phyloP scores from a whole-genome alignment of 1,284 basidiomycete genomes.

The Cerioporus squamosus region DNA sequence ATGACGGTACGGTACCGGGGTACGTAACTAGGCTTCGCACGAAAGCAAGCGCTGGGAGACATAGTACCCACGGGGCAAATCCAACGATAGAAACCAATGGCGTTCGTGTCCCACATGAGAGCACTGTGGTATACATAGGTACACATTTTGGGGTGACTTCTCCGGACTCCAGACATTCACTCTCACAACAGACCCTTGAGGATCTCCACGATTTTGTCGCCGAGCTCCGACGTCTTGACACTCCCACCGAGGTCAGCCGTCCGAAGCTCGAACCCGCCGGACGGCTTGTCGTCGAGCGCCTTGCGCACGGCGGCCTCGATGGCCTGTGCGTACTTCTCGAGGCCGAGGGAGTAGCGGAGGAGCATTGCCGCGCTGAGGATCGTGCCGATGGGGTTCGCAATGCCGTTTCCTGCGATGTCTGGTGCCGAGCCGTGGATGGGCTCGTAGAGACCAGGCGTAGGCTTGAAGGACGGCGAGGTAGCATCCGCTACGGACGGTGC shows the following conservation, averaged over 20 bases:
- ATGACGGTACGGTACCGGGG: no score
- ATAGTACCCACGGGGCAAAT: no score
- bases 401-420: slow-evolving; percentile 93
- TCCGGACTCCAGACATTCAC: no score
- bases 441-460: slow-evolving; percentile 90
- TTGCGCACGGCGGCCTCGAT: slow-evolving; percentile 91
- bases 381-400: slow-evolving; percentile 97
- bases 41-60: no score
- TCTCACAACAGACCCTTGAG: slow-evolving; percentile 65
- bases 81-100: no score
- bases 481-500: slow-evolving; percentile 73
- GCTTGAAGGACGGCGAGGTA: slow-evolving; percentile 67
- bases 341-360: slow-evolving; percentile 91
- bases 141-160: background rate
- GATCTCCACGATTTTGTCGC: slow-evolving; percentile 83
- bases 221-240: slow-evolving; percentile 78
- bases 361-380: slow-evolving; percentile 97
- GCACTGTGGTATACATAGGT: slow-evolving; percentile 1
- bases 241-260: slow-evolving; percentile 91
- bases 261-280: slow-evolving; percentile 81
- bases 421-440: slow-evolving; percentile 97
- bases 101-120: background rate
- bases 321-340: slow-evolving; percentile 81
- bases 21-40: no score
- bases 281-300: slow-evolving; percentile 76